Conservation (phyloP, 768 basidiomycete genomes). For the Pleurotus tuoliensis region DNA sequence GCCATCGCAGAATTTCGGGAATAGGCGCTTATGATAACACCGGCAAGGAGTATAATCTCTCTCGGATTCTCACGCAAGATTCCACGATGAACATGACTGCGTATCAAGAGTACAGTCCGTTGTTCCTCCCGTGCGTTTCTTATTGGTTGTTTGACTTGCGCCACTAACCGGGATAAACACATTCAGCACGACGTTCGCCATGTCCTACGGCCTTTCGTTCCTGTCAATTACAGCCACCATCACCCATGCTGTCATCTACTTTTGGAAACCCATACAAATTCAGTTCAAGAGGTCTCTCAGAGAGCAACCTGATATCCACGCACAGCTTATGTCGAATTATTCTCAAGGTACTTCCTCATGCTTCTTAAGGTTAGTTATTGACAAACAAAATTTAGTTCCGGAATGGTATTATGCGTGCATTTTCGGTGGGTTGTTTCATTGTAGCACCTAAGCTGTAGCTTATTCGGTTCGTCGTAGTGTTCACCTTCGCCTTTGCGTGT, state of each 20-base stretch:
- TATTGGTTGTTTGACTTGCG: not conserved
- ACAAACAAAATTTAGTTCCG: slow-evolving; percentile 36
- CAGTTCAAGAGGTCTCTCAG: slow-evolving; percentile 47
- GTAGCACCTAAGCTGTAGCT: not conserved
- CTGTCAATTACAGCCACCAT: slow-evolving; percentile 62
- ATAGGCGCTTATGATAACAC: slow-evolving; percentile 57
- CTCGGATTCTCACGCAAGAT: slow-evolving; percentile 34
- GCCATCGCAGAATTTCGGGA: slow-evolving; percentile 37
- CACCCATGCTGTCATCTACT: slow-evolving; percentile 48
- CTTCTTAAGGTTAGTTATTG: not conserved
- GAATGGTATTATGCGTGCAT: slow-evolving; percentile 61
- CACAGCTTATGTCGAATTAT: slow-evolving; percentile 55
- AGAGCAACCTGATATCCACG: slow-evolving; percentile 59
- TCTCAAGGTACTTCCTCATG: slow-evolving; percentile 30
- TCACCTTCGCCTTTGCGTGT: slow-evolving; percentile 60
- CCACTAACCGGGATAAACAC: not conserved
- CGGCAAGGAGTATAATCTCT: slow-evolving; percentile 40
- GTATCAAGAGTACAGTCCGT: slow-evolving; percentile 44
- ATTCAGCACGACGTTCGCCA: slow-evolving; percentile 47
- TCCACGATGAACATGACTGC: slow-evolving; percentile 37
- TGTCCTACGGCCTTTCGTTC: slow-evolving; percentile 56
- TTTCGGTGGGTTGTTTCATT: slow-evolving; percentile 26
- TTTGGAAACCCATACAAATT: slow-evolving; percentile 53
- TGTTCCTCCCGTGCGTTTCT: slow-evolving; percentile 40
- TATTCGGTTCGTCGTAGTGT: slow-evolving; percentile 19